phyloP scores from a whole-genome alignment of 1,284 basidiomycete species.

The Leccinum holopus region DNA sequence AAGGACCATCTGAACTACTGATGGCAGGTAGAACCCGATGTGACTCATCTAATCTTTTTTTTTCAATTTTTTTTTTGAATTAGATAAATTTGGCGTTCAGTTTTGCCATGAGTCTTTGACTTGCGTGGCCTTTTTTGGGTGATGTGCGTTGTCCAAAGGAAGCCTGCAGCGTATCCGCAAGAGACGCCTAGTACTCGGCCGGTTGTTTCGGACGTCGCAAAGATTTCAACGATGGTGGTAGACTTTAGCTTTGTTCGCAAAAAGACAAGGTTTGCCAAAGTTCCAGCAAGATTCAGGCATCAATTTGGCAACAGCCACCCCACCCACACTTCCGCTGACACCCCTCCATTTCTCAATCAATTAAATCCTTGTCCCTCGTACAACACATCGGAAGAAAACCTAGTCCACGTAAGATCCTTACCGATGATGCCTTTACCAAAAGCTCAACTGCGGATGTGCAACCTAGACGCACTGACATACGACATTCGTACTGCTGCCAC shows the following conservation, averaged over 20 bases:
- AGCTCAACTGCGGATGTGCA: not conserved
- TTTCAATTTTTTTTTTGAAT: too few relatives aligned
- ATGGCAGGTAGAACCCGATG: too few relatives aligned
- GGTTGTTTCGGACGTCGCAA: not conserved
- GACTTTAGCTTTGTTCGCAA: not conserved
- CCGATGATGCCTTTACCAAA: not conserved
- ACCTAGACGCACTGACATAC: too few relatives aligned
- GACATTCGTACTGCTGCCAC: not conserved
- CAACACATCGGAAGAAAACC: not conserved
- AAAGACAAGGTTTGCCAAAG: not conserved
- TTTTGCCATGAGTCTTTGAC: too few relatives aligned
- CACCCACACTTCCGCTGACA: not conserved
- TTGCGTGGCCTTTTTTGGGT: not conserved
- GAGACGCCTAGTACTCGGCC: not conserved
- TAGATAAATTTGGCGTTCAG: conserved; percentile 4
- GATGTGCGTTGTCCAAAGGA: too few relatives aligned
- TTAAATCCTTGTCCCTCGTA: not conserved
- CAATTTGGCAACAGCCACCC: not conserved
- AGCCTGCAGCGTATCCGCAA: not conserved
- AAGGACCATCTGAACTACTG: not conserved
- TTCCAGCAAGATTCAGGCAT: not conserved
- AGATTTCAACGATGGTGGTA: not conserved
- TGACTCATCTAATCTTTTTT: too few relatives aligned
- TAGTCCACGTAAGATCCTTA: not conserved
- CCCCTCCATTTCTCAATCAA: not conserved